Evolutionary conservation across 345 rosid species (phyloP).

Genomic region (Eutrema yunnanense): DNA sequence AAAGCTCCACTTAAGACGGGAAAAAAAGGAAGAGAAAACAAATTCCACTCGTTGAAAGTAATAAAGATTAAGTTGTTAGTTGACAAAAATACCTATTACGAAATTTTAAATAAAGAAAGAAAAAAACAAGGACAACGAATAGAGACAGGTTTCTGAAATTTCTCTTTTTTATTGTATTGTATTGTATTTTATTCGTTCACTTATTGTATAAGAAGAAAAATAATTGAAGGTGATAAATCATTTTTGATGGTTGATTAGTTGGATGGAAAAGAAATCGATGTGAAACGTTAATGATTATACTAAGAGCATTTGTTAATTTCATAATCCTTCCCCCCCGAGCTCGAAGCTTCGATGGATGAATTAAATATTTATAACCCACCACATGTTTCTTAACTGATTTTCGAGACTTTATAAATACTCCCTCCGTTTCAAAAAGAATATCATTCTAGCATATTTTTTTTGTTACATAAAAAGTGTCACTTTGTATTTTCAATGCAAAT

Average conservation of each 20-base stretch:
- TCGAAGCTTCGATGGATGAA: not conserved
- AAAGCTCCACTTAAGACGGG: not conserved
- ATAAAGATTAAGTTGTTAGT: slow-evolving; percentile 20
- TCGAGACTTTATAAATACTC: not conserved
- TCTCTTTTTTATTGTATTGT: not conserved
- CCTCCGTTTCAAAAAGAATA: no score
- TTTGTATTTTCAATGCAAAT: no score
- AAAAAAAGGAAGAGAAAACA: not conserved
- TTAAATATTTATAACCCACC: not conserved
- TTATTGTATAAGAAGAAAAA: not conserved
- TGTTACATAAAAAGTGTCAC: no score
- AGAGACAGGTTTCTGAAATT: not conserved
- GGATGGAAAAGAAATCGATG: not conserved
- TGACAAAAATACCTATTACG: not conserved
- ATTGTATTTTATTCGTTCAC: not conserved
- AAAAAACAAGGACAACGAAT: not conserved
- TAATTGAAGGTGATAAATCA: not conserved
- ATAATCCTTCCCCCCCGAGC: not conserved
- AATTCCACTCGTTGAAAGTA: slow-evolving; percentile 8
- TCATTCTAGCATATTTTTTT: no score
- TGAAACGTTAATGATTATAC: not conserved
- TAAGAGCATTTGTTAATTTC: not conserved
- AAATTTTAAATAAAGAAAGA: not conserved
- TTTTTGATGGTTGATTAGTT: not conserved
- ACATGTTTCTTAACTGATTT: not conserved